Base-by-base conservation (phyloP, 1,284 basidiomycete genomes). In the Cutaneotrichosporon cyanovorans region DNA sequence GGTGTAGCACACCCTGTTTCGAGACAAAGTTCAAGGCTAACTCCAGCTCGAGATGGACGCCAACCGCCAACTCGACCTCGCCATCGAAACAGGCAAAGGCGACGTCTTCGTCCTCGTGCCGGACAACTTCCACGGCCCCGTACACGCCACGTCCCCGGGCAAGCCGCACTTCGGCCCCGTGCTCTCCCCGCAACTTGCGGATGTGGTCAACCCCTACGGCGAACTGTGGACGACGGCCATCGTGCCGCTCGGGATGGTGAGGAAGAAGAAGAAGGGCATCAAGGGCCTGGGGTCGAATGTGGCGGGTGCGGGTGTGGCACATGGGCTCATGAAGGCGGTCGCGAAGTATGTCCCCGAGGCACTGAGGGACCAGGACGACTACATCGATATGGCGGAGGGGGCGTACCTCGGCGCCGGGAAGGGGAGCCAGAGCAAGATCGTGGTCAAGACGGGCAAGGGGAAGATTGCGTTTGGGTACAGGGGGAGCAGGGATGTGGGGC, bases 31-130 rank as follows among this genome's bases (percentile, higher is more conserved):
- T 9, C 18, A 20, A 5, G 7, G 30, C 48, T 46, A 28, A 50
- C 43, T 1, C 16, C 36, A 68, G 66, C 37, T 66, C 19, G 62
- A 65, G 36, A 36, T 69, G 4, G 61, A 63, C 19, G 16, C 45
- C 3, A 45, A 48, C n/a, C 42, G 50, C 9, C 51, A 53, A 30
- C 16, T 53, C 23, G 48, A 50, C 42, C 39, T 53, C 6, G 50
- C 48, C 21, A 49, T 69, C 15, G 59, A 65, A 25, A 63, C 63
- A 3, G 62, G 58, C 25, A 39, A 56, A 2, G 67, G 65, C 5
- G 65, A 69, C 48, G 56, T 69, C 7, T 41, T 67, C 28, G 42
- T 69, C 2, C 49, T 69, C 5, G 51, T 69, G 9, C 67, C 66
- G 1, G 50, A 57, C 11, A 55, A 49, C 19, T 69, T 62, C 46